Evolutionary conservation across 2,329 filamentous ascomycete genomes (phyloP).

Genomic region (Penicillium concentricum): DNA sequence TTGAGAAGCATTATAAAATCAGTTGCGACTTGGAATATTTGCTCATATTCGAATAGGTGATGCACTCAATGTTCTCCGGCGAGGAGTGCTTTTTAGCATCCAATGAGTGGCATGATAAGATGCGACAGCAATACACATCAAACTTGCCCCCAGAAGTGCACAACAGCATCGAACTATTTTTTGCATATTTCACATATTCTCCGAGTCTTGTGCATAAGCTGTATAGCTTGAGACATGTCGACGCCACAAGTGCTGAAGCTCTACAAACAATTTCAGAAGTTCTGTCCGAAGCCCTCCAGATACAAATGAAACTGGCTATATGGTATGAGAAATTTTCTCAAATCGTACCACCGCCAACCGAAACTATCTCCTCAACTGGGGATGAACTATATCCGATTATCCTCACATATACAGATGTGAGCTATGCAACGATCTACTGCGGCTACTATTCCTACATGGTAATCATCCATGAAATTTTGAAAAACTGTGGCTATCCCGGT

Average conservation of each 20-base stretch:
- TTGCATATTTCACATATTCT: slow-evolving; percentile 27
- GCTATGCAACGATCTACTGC: slow-evolving; percentile 24
- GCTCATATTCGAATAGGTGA: slow-evolving; percentile 18
- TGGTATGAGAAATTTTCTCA: slow-evolving; percentile 25
- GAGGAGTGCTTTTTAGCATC: slow-evolving; percentile 27
- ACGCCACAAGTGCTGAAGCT: slow-evolving; percentile 9
- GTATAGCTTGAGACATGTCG: slow-evolving; percentile 21
- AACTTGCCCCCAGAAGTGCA: slow-evolving; percentile 15
- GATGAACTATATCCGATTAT: slow-evolving; percentile 24
- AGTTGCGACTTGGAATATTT: background rate
- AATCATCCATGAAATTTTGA: slow-evolving; percentile 28
- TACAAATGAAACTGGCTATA: slow-evolving; percentile 18
- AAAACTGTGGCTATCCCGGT: slow-evolving; percentile 21
- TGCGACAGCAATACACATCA: slow-evolving; percentile 22
- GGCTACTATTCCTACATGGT: slow-evolving; percentile 30
- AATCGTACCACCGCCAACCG: slow-evolving; percentile 18
- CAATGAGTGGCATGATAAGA: slow-evolving; percentile 27
- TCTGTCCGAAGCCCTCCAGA: slow-evolving; percentile 16
- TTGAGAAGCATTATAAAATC: background rate
- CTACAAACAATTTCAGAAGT: slow-evolving; percentile 16
- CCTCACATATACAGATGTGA: slow-evolving; percentile 23
- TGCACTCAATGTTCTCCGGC: slow-evolving; percentile 32
- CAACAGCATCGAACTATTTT: slow-evolving; percentile 27
- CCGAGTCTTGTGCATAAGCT: slow-evolving; percentile 29
- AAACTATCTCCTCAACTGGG: slow-evolving; percentile 17